Base-by-base conservation (phyloP, 306 rosid genomes). In the Oxytropis ochrocephala region DNA sequence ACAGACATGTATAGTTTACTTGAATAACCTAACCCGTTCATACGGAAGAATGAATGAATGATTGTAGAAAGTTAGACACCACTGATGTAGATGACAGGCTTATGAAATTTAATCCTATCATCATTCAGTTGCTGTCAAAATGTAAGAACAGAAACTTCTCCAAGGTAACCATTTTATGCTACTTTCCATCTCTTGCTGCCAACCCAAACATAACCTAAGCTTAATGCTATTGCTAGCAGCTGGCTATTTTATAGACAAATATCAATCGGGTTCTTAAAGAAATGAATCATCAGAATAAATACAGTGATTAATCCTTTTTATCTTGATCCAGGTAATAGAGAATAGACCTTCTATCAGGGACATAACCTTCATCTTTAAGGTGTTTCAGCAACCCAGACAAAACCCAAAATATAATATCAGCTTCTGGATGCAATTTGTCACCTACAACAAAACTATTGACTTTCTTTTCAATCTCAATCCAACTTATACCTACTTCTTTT, bases 401-500 rank as follows among this genome's bases (percentile, higher is more conserved):
- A 76, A 79, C 83, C 68, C 74, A 81, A 74, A 83, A 76, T 80
- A 90, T 82, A 65, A 51, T 41, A 69, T 85, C 91, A 70, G 78
- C 70, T 62, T 86, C 83, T 0, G 96, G 91, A 79, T 90, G 98
- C 82, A 75, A 69, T 77, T 73, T 83, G 50, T 86, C 98, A 66
- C 79, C 82, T 17, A 84, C 98, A 46, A 88, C 96, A 74, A 93
- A 93, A 85, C 88, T 86, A 44, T 72, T 91, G 6, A 88, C 79
- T 79, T 83, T 80, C 70, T 83, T 86, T 57, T 90, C 86, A 2
- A 88, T 82, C 86, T 90, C 97, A 41, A 85, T 80, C 93, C 96
- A 93, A 79, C 97, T 88, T 60, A 79, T 70, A 60, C 96, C 98
- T 38, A 86, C 84, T 79, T 90, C 96, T 84, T 90, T 93, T 52